Conservation (phyloP, 2,329 filamentous ascomycete species). For the Septoria petroselini region DNA sequence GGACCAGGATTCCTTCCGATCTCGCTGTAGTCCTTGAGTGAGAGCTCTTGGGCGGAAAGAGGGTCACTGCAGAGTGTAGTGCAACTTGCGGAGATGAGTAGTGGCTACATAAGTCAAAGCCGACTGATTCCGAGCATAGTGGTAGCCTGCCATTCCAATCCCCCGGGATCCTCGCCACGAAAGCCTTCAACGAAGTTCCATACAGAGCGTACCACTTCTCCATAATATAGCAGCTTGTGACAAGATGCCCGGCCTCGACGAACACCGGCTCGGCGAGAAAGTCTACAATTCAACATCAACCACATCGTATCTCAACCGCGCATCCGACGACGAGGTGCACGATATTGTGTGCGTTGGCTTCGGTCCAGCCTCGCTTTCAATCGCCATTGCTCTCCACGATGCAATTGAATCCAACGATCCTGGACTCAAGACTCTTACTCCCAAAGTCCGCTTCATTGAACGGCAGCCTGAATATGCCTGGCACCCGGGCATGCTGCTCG, state of each 20-base stretch:
- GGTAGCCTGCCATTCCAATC: too few relatives aligned
- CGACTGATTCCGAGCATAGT: too few relatives aligned
- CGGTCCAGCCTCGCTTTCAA: conserved; percentile 85
- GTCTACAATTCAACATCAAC: conserved; percentile 6
- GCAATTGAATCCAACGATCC: conserved; percentile 52
- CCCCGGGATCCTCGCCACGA: too few relatives aligned
- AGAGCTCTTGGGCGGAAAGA: not conserved
- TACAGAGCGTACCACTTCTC: too few relatives aligned
- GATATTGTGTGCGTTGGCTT: conserved; percentile 91
- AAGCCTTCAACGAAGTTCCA: too few relatives aligned
- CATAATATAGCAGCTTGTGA: too few relatives aligned
- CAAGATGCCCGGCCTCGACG: too few relatives aligned
- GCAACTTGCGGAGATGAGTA: too few relatives aligned
- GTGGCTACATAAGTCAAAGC: too few relatives aligned
- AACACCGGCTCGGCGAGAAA: too few relatives aligned
- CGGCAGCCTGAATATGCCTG: conserved; percentile 79
- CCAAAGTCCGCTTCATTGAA: conserved; percentile 83
- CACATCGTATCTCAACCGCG: conserved; percentile 45
- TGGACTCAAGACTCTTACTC: conserved; percentile 42
- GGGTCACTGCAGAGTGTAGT: too few relatives aligned
- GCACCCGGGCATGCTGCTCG: conserved; percentile 93
- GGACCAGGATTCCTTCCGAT: conserved; percentile 1
- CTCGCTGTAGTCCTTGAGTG: conserved; percentile 21
- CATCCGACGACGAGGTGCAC: conserved; percentile 62
- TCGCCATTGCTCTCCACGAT: conserved; percentile 86